A percentile compares a stretch with the other conserved stretches of the same genome.
These are phyloP conservation scores for Tricholoma matsutake DNA, from an alignment of 768 basidiomycete genomes.

Conservation along the genomic window DNA sequence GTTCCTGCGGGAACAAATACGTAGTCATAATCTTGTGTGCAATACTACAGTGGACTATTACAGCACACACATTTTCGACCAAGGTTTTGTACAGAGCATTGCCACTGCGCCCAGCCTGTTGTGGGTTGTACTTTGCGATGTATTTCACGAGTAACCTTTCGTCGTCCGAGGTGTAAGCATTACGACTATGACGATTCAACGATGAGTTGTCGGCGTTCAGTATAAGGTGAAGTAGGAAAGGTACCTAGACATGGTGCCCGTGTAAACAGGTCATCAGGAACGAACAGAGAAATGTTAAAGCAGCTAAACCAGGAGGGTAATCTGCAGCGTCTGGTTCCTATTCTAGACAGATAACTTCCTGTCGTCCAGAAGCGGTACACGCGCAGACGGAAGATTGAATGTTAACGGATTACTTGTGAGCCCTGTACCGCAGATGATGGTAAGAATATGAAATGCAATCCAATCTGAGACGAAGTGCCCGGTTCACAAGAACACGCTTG, in stretches of 20 bases:
- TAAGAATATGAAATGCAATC: neutral
- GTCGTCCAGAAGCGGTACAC: no score
- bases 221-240: neutral
- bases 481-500: conserved; percentile 10
- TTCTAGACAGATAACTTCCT: neutral
- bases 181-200: conserved; percentile 16
- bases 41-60: neutral
- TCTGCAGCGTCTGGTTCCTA: neutral
- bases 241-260: conserved; percentile 8
- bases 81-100: conserved; percentile 41
- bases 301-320: neutral
- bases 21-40: neutral
- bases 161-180: conserved; percentile 35
- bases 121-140: conserved; percentile 47
- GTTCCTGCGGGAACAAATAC: conserved; percentile 25
- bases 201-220: neutral
- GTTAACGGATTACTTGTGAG: neutral
- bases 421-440: no score
- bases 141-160: conserved; percentile 43
- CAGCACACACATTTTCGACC: conserved; percentile 42
- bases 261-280: neutral
- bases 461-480: neutral
- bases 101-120: conserved; percentile 40
- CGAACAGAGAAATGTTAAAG: neutral
- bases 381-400: no score